Evolutionary conservation across 495 filamentous ascomycete genomes (phyloP).

Genomic region (Alectoria sarmentosa): DNA sequence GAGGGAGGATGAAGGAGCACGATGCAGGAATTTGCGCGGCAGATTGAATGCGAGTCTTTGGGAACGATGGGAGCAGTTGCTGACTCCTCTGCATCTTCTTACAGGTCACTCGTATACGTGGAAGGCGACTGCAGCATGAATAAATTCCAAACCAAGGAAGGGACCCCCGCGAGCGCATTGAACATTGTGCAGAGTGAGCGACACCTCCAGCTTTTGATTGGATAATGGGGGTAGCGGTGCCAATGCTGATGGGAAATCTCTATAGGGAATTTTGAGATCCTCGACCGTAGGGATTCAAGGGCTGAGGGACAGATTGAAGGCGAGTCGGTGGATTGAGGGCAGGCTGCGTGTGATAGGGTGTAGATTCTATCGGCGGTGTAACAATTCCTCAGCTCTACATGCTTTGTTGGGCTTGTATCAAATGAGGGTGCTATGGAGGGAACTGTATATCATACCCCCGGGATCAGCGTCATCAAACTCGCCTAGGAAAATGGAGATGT

Average conservation of each 20-base stretch:
- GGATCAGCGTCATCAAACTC: neutral
- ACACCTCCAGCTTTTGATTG: neutral
- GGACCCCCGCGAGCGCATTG: slow-evolving; percentile 47
- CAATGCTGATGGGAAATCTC: neutral
- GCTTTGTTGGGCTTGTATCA: neutral
- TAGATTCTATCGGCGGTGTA: neutral
- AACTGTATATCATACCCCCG: slow-evolving; percentile 12
- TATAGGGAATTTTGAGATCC: slow-evolving; percentile 21
- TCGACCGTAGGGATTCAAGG: slow-evolving; percentile 17
- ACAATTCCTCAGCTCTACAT: neutral
- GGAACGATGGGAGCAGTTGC: no score
- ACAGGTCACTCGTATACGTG: slow-evolving; percentile 60
- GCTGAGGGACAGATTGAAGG: slow-evolving; percentile 6
- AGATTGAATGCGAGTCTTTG: no score
- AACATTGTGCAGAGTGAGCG: slow-evolving; percentile 69
- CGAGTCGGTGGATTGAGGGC: neutral
- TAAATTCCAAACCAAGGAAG: slow-evolving; percentile 55
- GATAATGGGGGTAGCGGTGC: neutral
- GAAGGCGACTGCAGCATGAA: slow-evolving; percentile 65
- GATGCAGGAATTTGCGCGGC: neutral
- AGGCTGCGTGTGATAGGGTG: neutral
- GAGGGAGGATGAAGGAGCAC: neutral
- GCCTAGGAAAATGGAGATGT: neutral
- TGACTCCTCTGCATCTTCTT: slow-evolving; percentile 1
- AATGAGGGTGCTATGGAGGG: neutral